Percentiles rank a stretch among this genome's conserved stretches.
These are phyloP conservation scores for Magnusiomyces starmeri DNA, from an alignment of 1,139 yeast species.

Conservation along the genomic window DNA sequence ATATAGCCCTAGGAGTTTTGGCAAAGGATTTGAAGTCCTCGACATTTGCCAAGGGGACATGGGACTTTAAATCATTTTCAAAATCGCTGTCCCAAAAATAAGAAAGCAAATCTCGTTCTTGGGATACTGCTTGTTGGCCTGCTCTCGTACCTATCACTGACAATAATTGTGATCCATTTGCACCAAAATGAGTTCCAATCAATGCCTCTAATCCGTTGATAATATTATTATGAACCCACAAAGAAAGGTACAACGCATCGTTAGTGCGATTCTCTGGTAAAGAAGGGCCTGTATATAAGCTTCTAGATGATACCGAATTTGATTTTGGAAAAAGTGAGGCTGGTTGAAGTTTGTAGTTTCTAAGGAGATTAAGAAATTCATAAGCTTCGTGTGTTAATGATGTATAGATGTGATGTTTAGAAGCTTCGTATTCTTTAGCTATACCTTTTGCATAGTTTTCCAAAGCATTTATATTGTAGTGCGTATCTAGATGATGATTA, in stretches of 20 bases:
- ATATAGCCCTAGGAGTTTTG: not conserved
- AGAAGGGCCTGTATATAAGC: no score
- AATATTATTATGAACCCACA: conserved; percentile 2
- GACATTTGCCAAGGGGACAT: not conserved
- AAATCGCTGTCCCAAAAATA: conserved; percentile 3
- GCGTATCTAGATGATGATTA: no score
- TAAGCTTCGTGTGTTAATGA: no score
- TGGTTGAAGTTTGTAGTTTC: no score
- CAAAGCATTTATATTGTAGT: no score
- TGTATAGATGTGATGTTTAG: no score
- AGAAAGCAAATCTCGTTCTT: not conserved
- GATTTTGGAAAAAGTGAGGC: no score
- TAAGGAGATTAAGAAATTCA: no score
- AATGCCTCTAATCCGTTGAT: not conserved
- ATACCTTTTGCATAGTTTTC: no score
- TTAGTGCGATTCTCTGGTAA: no score
- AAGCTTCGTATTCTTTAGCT: no score
- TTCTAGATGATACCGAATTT: no score
- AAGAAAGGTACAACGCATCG: not conserved
- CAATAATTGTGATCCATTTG: not conserved
- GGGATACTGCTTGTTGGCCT: not conserved
- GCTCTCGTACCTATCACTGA: not conserved
- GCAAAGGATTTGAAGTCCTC: not conserved
- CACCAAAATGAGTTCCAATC: not conserved
- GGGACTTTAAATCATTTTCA: not conserved